Percentiles rank a stretch among this genome's conserved stretches.
These are phyloP conservation scores for Sporothrix brunneoviolacea DNA, from an alignment of 2,329 filamentous ascomycete genomes.

Conservation along the genomic window DNA sequence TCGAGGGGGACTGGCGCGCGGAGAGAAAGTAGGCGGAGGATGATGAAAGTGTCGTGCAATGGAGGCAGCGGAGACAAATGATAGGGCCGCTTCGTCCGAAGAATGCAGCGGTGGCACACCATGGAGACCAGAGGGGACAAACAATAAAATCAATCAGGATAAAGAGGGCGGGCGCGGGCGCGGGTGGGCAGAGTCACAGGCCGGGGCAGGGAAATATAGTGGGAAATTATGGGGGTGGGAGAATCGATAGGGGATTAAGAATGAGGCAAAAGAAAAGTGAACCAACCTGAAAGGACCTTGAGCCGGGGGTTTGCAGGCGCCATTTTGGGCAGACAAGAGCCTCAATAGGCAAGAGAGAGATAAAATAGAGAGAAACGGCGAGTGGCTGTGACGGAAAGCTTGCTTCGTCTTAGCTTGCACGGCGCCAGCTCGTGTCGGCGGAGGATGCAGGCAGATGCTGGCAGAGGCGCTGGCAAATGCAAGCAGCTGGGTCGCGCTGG, in stretches of 20 bases:
- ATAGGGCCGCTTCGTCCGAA: slow-evolving; percentile 20
- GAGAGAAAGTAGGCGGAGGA: slow-evolving; percentile 4
- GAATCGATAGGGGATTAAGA: slow-evolving; percentile 19
- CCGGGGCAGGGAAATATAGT: slow-evolving; percentile 14
- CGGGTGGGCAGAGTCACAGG: neutral
- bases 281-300: slow-evolving; percentile 56
- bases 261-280: slow-evolving; percentile 9
- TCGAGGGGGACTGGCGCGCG: slow-evolving; percentile 8
- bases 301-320: slow-evolving; percentile 53
- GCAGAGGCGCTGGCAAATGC: neutral
- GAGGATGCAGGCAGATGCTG: neutral
- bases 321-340: slow-evolving; percentile 36
- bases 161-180: slow-evolving; percentile 5
- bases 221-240: slow-evolving; percentile 16
- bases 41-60: slow-evolving; percentile 12
- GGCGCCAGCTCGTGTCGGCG: neutral
- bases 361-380: neutral
- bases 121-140: slow-evolving; percentile 4
- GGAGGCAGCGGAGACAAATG: slow-evolving; percentile 12
- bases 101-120: slow-evolving; percentile 21
- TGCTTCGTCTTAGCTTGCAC: neutral
- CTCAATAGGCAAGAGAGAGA: neutral
- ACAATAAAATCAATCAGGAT: slow-evolving; percentile 1
- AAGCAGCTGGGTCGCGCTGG: neutral
- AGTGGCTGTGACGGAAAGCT: neutral